Percentiles rank a stretch among this genome's conserved stretches.
These are phyloP conservation scores for Coffea eugenioides DNA, from an alignment of 257 asterid species.

Conservation along the genomic window DNA sequence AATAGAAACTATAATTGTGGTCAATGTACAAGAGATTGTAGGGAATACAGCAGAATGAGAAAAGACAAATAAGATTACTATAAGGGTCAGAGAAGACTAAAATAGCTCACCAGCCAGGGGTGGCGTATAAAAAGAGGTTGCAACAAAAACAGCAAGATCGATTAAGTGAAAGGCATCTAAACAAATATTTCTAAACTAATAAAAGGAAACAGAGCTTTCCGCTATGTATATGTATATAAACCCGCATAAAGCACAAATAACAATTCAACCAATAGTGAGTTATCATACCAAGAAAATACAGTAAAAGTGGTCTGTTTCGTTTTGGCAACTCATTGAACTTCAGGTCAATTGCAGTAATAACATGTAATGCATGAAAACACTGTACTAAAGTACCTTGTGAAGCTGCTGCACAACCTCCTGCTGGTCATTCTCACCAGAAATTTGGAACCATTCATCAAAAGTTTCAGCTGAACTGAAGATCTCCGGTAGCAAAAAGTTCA, in stretches of 20 bases:
- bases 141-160: not conserved
- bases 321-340: not conserved
- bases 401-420: constrained; percentile 99
- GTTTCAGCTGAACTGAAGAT: constrained; percentile 99
- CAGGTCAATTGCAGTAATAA: not conserved
- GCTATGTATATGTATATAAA: not conserved
- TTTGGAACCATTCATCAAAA: constrained; percentile 99
- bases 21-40: not conserved
- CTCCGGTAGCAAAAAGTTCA: constrained; percentile 95
- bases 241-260: not conserved
- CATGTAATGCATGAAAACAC: not conserved
- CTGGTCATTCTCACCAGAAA: constrained; percentile 96
- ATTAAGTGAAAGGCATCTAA: not conserved
- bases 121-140: not conserved
- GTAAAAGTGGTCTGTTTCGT: not conserved
- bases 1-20: not conserved
- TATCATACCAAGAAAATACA: not conserved
- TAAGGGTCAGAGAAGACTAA: not conserved
- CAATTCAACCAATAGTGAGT: not conserved
- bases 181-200: not conserved
- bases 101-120: not conserved
- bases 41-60: not conserved
- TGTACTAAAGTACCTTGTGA: constrained; percentile 67
- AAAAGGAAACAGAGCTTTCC: not conserved
- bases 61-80: not conserved